These are phyloP conservation scores for Escovopsis sp. DNA, from an alignment of 2,329 filamentous ascomycete species.

Conservation along the genomic window DNA sequence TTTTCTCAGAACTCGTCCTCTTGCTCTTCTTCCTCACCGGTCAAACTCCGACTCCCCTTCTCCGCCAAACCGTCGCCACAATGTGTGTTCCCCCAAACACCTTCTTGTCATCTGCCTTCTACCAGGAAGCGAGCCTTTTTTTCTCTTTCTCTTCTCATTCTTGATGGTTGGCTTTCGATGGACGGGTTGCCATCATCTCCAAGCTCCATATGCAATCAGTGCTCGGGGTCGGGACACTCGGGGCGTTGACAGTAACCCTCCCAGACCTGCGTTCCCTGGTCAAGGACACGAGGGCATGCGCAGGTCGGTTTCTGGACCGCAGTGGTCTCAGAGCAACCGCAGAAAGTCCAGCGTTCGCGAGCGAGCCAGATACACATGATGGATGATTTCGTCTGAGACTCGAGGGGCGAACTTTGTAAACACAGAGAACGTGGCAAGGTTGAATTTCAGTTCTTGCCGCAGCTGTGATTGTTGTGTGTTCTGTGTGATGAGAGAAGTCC, in stretches of 20 bases:
- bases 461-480: background rate
- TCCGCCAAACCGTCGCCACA: too few relatives aligned
- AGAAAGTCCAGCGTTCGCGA: slow-evolving; percentile 16
- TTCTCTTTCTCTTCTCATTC: too few relatives aligned
- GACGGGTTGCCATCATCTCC: background rate
- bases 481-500: too few relatives aligned
- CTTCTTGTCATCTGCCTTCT: too few relatives aligned
- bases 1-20: too few relatives aligned
- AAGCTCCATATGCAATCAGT: background rate
- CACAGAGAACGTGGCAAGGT: background rate
- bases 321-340: slow-evolving; percentile 15
- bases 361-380: slow-evolving; percentile 21
- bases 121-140: too few relatives aligned
- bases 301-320: slow-evolving; percentile 15
- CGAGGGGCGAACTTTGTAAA: background rate
- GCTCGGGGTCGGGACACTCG: slow-evolving; percentile 16
- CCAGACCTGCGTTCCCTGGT: slow-evolving; percentile 16
- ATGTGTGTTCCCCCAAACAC: too few relatives aligned
- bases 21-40: too few relatives aligned
- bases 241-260: slow-evolving; percentile 17
- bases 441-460: background rate
- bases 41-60: too few relatives aligned
- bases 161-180: too few relatives aligned
- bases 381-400: slow-evolving; percentile 3
- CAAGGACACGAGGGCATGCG: slow-evolving; percentile 12